phyloP scores from a whole-genome alignment of 176 grass and related monocot species.

The Triticum monococcum region DNA sequence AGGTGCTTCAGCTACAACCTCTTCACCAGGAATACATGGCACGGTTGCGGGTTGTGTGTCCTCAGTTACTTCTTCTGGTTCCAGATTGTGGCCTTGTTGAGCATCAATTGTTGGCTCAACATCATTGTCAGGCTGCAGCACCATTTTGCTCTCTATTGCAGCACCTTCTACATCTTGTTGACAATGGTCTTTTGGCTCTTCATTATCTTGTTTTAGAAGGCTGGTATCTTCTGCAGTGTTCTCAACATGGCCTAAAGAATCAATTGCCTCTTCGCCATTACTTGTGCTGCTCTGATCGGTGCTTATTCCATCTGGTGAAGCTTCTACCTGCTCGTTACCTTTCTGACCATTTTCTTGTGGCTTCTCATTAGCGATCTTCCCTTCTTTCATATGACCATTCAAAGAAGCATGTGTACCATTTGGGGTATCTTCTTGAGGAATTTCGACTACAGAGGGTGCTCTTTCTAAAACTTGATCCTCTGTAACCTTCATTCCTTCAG shows the following conservation, averaged over 20 bases:
- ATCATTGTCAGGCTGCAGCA: constrained; percentile 27
- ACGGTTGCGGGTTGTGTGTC: constrained; percentile 21
- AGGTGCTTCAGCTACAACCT: constrained; percentile 21
- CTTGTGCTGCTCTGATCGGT: constrained; percentile 11
- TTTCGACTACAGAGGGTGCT: constrained; percentile 30
- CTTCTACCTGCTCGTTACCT: constrained; percentile 12
- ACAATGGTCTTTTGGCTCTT: constrained; percentile 12
- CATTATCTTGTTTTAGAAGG: constrained; percentile 27
- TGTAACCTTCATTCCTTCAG: constrained; percentile 39
- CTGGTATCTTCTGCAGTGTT: constrained; percentile 28
- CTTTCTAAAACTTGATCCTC: constrained; percentile 44
- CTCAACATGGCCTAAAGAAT: constrained; percentile 28
- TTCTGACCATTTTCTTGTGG: constrained; percentile 8
- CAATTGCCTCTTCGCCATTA: constrained; percentile 8
- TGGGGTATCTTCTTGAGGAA: constrained; percentile 30
- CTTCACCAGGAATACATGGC: background rate
- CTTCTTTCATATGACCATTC: constrained; percentile 31
- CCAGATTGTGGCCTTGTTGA: constrained; percentile 26
- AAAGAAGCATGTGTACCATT: constrained; percentile 30
- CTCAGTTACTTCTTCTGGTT: constrained; percentile 22
- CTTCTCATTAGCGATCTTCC: constrained; percentile 15
- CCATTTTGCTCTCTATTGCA: background rate
- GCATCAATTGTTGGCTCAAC: constrained; percentile 1
- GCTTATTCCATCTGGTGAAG: constrained; percentile 7
- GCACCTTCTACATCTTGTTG: constrained; percentile 19